Base-by-base conservation (phyloP, 257 asterid species). In the Rehmannia glutinosa region DNA sequence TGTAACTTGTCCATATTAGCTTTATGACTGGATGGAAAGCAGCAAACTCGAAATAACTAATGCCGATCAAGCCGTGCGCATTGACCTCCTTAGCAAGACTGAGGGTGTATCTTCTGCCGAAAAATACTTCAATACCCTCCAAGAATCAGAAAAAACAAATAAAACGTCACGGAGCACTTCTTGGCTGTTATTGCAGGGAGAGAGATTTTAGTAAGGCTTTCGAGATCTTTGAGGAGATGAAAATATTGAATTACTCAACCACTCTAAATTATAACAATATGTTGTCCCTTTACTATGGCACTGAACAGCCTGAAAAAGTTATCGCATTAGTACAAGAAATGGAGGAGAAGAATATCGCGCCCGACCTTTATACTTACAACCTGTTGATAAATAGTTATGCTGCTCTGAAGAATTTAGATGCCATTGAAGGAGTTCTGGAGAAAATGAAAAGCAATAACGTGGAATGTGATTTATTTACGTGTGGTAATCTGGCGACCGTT, bases 101-200 rank as follows among this genome's bases (percentile, higher is more conserved):
- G 68, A 79, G 45, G 92, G 85, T 68, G 11, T 78, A 45, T 68
- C 73, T 45, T 71, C 91, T 67, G 97, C 97, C 0, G 90, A 85
- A 70, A 69, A 78, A 13, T 92, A 85, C 83, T 89, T 92, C 57
- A 75, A 83, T 68, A 52, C 65, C 72, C 85, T 88, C 69, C 60
- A 74, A 69, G 76, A 35, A 49, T 76, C 95, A 16, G 90, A 83
- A 36, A 86, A 85, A 79, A 83, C 85, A 39, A 61, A 9, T 15
- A 85, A 85, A 75, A 83, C 91, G n/a, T 4, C 79, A 82, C 73
- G 97, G 97, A 62, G 85, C 97, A 13, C 88, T 91, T 70, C 86
- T 84, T 7, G 62, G 77, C 70, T 78, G 88, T 69, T 91, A 82
- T 57, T 84, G 91, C 88, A 68, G 50, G 77, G 83, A 71, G 65